Evolutionary conservation across 805 yeast genomes (phyloP), one percentile per base, ranked within the genome.

Genomic region (Saccharomycopsis javanensis): DNA sequence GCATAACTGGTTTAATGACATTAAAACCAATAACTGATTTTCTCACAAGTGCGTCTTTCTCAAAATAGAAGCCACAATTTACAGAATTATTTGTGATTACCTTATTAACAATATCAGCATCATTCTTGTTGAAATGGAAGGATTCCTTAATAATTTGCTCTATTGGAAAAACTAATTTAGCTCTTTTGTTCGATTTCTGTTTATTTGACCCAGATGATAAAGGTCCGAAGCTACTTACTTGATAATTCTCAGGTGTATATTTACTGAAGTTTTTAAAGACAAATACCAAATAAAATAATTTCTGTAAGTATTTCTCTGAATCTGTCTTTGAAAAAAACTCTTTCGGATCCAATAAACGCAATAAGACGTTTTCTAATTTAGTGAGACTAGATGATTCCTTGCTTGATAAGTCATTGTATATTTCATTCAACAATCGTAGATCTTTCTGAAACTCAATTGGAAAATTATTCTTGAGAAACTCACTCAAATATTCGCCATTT

Each of bases 391-490:
- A 23, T 16, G 50, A 10, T 4, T 34, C 18, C 15, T 30, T 28
- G 18, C 7, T 35, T 34, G 50, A 31, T 18, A 58, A 53, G 30
- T 55, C 50, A 10, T 20, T 23, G 28, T 33, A 50, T 15, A 59
- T 50, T 2, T 31, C 35, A 25, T 54, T 50, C 11, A 59, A 18
- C 13, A 23, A 15, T 5, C 53, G 42, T 25, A 55, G 42, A 13
- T 55, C 58, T 2, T 58, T 35, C 5, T 35, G n/a, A 35, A 59
- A 59, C 11, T 18, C 38, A 13, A 57, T 50, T 55, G 69, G 57
- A 58, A 54, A 30, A 56, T 61, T 8, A 20, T 59, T 51, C 57
- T 64, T 11, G 66, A 64, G 50, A 28, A 50, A 54, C 11, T 48
- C 20, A 1, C 35, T 38, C 16, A 54, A 33, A 27, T 50, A 31